Conservation (phyloP, 495 filamentous ascomycete species). For the Apodospora peruviana region DNA sequence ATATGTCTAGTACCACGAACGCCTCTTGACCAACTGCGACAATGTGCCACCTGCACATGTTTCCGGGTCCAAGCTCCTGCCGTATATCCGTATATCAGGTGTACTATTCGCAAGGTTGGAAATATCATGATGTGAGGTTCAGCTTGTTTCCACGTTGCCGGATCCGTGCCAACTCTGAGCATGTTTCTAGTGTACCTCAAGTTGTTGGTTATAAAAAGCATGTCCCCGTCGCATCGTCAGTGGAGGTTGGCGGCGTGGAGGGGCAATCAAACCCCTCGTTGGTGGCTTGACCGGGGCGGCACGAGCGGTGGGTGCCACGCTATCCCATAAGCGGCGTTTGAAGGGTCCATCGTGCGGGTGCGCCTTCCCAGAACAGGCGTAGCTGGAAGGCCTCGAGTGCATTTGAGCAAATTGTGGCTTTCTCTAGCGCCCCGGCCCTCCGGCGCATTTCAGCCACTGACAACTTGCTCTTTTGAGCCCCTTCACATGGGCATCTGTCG, state of each 20-base stretch:
- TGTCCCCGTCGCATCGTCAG: too few species aligned
- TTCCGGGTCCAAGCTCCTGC: too few species aligned
- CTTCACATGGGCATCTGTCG: too few species aligned
- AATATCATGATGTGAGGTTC: neutral
- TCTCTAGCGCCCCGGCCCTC: constrained; percentile 15
- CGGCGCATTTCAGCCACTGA: constrained; percentile 15
- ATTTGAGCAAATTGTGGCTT: constrained; percentile 48
- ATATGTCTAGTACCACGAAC: too few species aligned
- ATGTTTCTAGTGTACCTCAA: neutral
- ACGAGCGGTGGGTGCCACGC: neutral
- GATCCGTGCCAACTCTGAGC: neutral
- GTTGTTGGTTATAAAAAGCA: too few species aligned
- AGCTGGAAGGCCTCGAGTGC: constrained; percentile 22
- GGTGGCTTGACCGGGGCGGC: neutral
- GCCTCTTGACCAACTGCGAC: too few species aligned
- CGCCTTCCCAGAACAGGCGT: constrained; percentile 12
- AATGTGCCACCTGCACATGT: too few species aligned
- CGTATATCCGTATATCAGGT: too few species aligned
- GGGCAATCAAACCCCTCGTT: neutral
- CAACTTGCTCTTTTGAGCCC: constrained; percentile 21
- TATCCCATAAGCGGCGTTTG: constrained; percentile 2
- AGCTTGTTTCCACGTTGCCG: neutral
- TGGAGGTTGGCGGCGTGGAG: neutral
- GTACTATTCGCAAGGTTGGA: too few species aligned
- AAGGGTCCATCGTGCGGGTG: constrained; percentile 6